Conservation (phyloP, 768 basidiomycete genomes). For the Suillus alpinus region DNA sequence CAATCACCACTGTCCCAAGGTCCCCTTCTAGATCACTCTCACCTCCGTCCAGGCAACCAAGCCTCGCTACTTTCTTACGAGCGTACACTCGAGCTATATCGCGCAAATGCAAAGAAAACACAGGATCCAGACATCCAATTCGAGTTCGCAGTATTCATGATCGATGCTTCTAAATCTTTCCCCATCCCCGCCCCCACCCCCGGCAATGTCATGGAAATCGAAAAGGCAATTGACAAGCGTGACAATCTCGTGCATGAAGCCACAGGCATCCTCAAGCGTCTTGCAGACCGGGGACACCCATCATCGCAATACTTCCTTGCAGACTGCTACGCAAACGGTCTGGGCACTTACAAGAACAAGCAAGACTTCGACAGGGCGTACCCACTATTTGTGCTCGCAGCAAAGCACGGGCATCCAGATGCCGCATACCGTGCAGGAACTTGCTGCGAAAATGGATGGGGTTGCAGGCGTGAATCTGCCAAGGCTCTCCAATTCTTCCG, state of each 20-base stretch:
- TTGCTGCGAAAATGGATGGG: slow-evolving; percentile 99
- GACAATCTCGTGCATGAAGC: slow-evolving; percentile 92
- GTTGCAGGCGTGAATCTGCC: slow-evolving; percentile 85
- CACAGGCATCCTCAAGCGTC: slow-evolving; percentile 77
- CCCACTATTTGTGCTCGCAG: slow-evolving; percentile 92
- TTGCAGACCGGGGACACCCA: slow-evolving; percentile 92
- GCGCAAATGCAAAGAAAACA: slow-evolving; percentile 97
- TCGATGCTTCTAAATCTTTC: slow-evolving; percentile 92
- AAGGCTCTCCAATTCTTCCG: slow-evolving; percentile 93
- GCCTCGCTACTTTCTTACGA: slow-evolving; percentile 93
- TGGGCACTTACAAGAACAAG: slow-evolving; percentile 82
- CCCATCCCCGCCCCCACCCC: slow-evolving; percentile 69
- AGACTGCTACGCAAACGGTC: slow-evolving; percentile 98
- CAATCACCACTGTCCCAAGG: slow-evolving; percentile 49
- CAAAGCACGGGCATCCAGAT: slow-evolving; percentile 96
- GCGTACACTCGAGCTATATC: slow-evolving; percentile 94
- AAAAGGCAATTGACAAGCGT: slow-evolving; percentile 75
- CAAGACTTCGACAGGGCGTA: slow-evolving; percentile 98
- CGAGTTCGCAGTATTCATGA: slow-evolving; percentile 98
- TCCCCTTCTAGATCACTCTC: slow-evolving; percentile 85
- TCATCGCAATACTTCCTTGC: slow-evolving; percentile 97
- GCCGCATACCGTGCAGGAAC: slow-evolving; percentile 94
- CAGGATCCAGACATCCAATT: slow-evolving; percentile 97
- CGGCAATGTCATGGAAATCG: slow-evolving; percentile 76
- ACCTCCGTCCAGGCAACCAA: slow-evolving; percentile 88